Conservation (phyloP, 225 moss, liverwort and hornwort species). For the Asterella californica region DNA sequence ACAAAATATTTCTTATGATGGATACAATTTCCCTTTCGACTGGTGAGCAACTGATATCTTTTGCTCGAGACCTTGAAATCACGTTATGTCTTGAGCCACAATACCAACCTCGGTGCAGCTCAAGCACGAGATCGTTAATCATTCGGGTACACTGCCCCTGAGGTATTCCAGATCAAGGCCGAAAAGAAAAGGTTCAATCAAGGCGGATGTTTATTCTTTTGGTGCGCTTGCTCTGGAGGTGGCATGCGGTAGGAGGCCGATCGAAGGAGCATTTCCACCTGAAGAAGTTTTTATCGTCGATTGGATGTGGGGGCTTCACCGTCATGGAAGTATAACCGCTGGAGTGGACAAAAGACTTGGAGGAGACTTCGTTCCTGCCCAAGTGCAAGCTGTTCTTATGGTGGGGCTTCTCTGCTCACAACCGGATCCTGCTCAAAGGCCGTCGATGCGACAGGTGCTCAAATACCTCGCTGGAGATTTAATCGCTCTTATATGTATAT, state of each 20-base stretch:
- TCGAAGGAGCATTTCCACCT: constrained; percentile 12
- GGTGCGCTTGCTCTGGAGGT: constrained; percentile 22
- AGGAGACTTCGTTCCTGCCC: constrained; percentile 14
- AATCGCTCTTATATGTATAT: too few relatives aligned
- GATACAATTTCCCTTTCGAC: too few relatives aligned
- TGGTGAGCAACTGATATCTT: too few relatives aligned
- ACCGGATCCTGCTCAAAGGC: constrained; percentile 19
- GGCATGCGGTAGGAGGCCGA: constrained; percentile 25
- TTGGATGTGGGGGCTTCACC: constrained; percentile 22
- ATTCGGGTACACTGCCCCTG: constrained; percentile 27
- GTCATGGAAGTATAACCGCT: neutral
- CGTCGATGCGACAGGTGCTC: constrained; percentile 24
- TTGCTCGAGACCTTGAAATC: too few relatives aligned
- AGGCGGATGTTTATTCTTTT: constrained; percentile 25
- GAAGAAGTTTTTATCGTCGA: constrained; percentile 24
- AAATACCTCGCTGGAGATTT: constrained; percentile 21
- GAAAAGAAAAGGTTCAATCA: constrained; percentile 17
- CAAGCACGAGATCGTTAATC: neutral
- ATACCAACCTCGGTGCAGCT: neutral
- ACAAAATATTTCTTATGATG: too few relatives aligned
- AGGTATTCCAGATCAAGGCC: constrained; percentile 10
- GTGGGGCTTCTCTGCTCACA: constrained; percentile 22
- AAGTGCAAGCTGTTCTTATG: constrained; percentile 16
- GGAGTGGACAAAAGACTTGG: constrained; percentile 19
- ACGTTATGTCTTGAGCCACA: too few relatives aligned